phyloP scores from a whole-genome alignment of 2,329 filamentous ascomycete genomes.

The Coniochaeta sp. region DNA sequence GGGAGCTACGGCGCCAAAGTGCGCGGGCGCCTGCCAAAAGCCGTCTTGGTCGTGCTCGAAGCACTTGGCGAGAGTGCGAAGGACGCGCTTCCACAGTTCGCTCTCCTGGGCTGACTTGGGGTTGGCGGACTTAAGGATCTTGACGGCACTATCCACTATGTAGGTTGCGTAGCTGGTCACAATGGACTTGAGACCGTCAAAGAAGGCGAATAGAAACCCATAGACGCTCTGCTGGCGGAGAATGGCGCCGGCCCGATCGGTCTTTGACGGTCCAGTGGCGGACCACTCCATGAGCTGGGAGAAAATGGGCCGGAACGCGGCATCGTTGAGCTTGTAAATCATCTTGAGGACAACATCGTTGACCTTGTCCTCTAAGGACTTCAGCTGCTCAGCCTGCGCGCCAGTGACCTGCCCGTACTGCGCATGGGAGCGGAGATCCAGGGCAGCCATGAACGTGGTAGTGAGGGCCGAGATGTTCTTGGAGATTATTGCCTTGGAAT shows the following conservation, averaged over 20 bases:
- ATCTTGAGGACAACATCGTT: conserved; percentile 75
- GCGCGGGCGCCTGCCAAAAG: conserved; percentile 89
- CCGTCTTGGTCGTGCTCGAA: conserved; percentile 90
- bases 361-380: conserved; percentile 54
- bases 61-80: conserved; percentile 64
- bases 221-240: conserved; percentile 70
- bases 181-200: conserved; percentile 82
- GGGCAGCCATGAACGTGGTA: conserved; percentile 48
- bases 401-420: conserved; percentile 33
- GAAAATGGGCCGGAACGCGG: conserved; percentile 88
- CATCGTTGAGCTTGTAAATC: conserved; percentile 95
- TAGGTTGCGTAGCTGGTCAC: conserved; percentile 89
- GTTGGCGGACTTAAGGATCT: conserved; percentile 45
- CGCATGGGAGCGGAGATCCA: conserved; percentile 59
- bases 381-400: conserved; percentile 35
- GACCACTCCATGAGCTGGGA: conserved; percentile 79
- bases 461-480: conserved; percentile 68
- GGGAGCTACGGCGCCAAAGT: conserved; percentile 67
- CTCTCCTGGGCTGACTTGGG: conserved; percentile 41
- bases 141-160: conserved; percentile 66
- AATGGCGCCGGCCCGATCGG: conserved; percentile 48
- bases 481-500: conserved; percentile 69
- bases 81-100: conserved; percentile 59
- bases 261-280: conserved; percentile 50
- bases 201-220: conserved; percentile 72